These are phyloP conservation scores for Magnolia officinalis DNA, from an alignment of 164 flowering plant species.

Conservation along the genomic window DNA sequence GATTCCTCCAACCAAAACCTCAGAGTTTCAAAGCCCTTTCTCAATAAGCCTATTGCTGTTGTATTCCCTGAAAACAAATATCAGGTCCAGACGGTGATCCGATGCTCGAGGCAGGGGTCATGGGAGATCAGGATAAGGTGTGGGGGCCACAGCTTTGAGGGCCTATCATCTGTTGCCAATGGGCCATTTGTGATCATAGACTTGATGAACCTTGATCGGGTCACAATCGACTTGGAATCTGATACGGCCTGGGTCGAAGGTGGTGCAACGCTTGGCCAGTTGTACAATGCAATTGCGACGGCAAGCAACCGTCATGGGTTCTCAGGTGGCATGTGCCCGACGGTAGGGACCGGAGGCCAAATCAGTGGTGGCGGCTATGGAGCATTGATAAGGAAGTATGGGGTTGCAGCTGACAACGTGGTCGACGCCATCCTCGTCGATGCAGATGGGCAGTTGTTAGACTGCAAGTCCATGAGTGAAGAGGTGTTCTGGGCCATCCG, in stretches of 20 bases:
- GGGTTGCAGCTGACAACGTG: too few relatives aligned
- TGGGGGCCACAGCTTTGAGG: conserved; percentile 30
- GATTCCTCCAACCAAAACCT: conserved; percentile 2
- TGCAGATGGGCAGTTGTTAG: too few relatives aligned
- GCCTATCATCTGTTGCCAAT: conserved; percentile 16
- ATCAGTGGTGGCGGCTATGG: too few relatives aligned
- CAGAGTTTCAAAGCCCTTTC: not conserved
- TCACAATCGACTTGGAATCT: conserved; percentile 14
- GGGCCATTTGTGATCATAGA: conserved; percentile 20
- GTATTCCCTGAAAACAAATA: too few relatives aligned
- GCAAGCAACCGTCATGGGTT: conserved; percentile 17
- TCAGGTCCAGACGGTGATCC: too few relatives aligned
- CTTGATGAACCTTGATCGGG: conserved; percentile 12
- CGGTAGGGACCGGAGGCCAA: not conserved
- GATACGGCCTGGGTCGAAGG: conserved; percentile 25
- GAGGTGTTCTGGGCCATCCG: too few relatives aligned
- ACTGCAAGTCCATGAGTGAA: too few relatives aligned
- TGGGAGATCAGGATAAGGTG: conserved; percentile 14
- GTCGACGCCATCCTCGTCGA: too few relatives aligned
- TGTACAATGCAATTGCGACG: conserved; percentile 16
- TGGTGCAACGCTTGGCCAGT: conserved; percentile 32
- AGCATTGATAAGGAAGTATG: too few relatives aligned
- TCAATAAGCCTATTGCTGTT: conserved; percentile 3
- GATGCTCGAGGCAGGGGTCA: too few relatives aligned
- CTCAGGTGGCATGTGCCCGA: conserved; percentile 24